phyloP scores from a whole-genome alignment of 2,329 filamentous ascomycete species.

The Pseudogymnoascus pannorum region DNA sequence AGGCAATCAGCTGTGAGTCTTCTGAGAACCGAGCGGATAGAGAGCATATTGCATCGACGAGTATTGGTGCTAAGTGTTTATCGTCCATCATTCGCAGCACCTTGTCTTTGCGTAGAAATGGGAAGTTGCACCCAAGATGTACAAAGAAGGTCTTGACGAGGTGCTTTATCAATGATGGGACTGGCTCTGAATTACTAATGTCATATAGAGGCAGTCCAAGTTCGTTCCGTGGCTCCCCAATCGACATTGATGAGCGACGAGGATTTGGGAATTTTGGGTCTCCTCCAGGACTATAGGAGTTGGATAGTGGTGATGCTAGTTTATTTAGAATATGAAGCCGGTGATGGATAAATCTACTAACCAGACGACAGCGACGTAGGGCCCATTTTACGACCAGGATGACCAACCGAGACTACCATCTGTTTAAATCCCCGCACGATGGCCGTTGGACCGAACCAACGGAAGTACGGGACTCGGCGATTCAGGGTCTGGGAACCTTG shows the following conservation, averaged over 20 bases:
- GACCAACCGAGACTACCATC: conserved; percentile 74
- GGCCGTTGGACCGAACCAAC: conserved; percentile 84
- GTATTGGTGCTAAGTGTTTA: conserved; percentile 73
- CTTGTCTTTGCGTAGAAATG: conserved; percentile 66
- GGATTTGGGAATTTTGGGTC: conserved; percentile 16
- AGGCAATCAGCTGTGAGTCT: conserved; percentile 43
- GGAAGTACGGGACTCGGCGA: conserved; percentile 75
- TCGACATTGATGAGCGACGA: conserved; percentile 19
- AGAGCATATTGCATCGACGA: conserved; percentile 81
- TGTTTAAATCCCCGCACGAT: conserved; percentile 90
- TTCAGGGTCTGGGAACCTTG: conserved; percentile 25
- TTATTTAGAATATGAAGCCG: conserved; percentile 19
- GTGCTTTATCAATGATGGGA: conserved; percentile 67
- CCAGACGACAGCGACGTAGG: conserved; percentile 12
- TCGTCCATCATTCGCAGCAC: conserved; percentile 72
- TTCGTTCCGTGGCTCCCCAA: conserved; percentile 19
- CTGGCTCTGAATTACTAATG: conserved; percentile 58
- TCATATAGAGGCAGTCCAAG: conserved; percentile 65
- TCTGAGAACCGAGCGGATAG: conserved; percentile 75
- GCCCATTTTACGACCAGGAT: conserved; percentile 51
- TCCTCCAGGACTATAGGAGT: conserved; percentile 14
- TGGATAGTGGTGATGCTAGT: conserved; percentile 24
- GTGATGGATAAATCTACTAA: neutral
- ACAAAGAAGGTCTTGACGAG: conserved; percentile 75
- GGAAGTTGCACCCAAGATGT: conserved; percentile 78